These are phyloP conservation scores for Suhomyces chickasaworum DNA, from an alignment of 1,139 yeast species.

Conservation along the genomic window DNA sequence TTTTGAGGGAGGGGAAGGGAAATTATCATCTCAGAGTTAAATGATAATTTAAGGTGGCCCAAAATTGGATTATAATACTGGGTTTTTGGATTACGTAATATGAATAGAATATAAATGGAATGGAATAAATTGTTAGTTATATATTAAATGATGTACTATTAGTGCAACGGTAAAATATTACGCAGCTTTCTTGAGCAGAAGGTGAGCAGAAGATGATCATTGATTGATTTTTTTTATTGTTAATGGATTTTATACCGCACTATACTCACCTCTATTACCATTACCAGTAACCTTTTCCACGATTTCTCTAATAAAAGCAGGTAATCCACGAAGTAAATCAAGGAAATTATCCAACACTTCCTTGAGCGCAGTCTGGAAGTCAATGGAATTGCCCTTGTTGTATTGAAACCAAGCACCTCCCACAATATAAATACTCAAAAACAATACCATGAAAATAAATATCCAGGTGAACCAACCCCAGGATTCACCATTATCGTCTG, in stretches of 20 bases:
- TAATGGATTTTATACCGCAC: constrained; percentile 70
- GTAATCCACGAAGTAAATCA: constrained; percentile 62
- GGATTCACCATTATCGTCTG: constrained; percentile 45
- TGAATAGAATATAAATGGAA: too few species aligned
- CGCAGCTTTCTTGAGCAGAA: background rate
- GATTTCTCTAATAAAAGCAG: constrained; percentile 71
- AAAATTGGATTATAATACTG: too few species aligned
- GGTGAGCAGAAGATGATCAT: too few species aligned
- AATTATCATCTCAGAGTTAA: too few species aligned
- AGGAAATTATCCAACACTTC: constrained; percentile 75
- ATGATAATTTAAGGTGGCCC: too few species aligned
- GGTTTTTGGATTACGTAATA: background rate
- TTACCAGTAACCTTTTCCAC: constrained; percentile 70
- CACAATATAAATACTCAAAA: constrained; percentile 69
- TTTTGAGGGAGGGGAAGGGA: too few species aligned
- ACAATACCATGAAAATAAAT: constrained; percentile 64
- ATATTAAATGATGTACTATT: background rate
- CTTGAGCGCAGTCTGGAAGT: constrained; percentile 54
- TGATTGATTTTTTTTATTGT: too few species aligned
- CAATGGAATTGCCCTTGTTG: constrained; percentile 53
- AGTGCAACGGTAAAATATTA: background rate
- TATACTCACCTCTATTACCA: constrained; percentile 78
- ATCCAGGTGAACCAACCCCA: constrained; percentile 84
- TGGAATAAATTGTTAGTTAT: too few species aligned
- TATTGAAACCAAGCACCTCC: constrained; percentile 81